A percentile compares a stretch with the other conserved stretches of the same genome.
Evolutionary conservation across 371 early-diverging fungal species (phyloP).

Genomic region (Blakeslea trispora): DNA sequence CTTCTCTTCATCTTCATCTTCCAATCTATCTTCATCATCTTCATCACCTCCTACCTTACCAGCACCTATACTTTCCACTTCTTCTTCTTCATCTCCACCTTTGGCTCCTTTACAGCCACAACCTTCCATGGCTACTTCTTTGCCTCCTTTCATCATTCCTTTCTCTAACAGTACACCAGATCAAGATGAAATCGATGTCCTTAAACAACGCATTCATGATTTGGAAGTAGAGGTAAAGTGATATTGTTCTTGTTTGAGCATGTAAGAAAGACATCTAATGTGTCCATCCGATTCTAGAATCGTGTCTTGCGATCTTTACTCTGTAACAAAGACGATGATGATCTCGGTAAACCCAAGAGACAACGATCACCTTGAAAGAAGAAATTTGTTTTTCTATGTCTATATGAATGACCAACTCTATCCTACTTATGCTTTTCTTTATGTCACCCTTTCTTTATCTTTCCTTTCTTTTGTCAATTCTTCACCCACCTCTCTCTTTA

Average conservation of each 20-base stretch:
- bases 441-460: neutral
- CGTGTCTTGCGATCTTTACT: slow-evolving; percentile 26
- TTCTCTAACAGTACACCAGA: slow-evolving; percentile 2
- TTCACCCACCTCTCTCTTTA: no score
- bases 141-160: slow-evolving; percentile 15
- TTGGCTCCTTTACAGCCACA: neutral
- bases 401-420: neutral
- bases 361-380: slow-evolving; percentile 9
- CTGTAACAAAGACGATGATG: slow-evolving; percentile 7
- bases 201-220: slow-evolving; percentile 24
- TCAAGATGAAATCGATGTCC: slow-evolving; percentile 17
- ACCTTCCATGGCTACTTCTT: slow-evolving; percentile 7
- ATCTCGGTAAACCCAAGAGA: neutral
- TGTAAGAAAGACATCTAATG: no score
- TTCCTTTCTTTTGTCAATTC: no score
- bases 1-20: slow-evolving; percentile 4
- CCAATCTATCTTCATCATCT: slow-evolving; percentile 9
- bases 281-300: no score
- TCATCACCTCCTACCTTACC: slow-evolving; percentile 3
- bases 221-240: slow-evolving; percentile 32
- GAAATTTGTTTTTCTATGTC: neutral
- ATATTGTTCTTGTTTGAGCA: no score
- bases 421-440: neutral
- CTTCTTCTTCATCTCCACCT: slow-evolving; percentile 7
- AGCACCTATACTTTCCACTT: slow-evolving; percentile 3